These are phyloP conservation scores for Peterozyma xylosa DNA, from an alignment of 805 yeast genomes.

Conservation along the genomic window DNA sequence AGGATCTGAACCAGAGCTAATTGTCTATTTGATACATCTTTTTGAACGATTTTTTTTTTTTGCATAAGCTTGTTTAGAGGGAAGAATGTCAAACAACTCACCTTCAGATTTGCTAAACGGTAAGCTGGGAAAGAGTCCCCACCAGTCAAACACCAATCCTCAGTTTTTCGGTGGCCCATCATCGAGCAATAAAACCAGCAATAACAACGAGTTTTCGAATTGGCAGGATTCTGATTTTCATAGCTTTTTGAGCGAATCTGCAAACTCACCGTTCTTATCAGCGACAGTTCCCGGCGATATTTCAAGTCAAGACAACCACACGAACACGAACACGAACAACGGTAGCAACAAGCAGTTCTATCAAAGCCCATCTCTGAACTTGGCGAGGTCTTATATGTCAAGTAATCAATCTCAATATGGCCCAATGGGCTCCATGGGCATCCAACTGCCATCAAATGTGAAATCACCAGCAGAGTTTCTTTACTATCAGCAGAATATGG, in stretches of 20 bases:
- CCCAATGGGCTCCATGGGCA: too few species aligned
- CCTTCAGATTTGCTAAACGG: neutral
- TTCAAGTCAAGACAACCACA: neutral
- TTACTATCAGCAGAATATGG: conserved; percentile 4
- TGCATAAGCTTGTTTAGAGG: too few species aligned
- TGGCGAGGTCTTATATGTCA: neutral
- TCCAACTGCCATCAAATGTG: conserved; percentile 2
- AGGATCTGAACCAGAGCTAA: too few species aligned
- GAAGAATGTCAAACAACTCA: conserved; percentile 1
- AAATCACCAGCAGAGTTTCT: conserved; percentile 6
- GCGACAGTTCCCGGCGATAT: too few species aligned
- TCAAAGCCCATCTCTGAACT: neutral
- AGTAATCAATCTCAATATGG: too few species aligned
- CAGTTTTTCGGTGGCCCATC: neutral
- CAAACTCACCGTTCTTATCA: too few species aligned
- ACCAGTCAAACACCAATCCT: neutral
- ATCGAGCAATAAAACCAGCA: too few species aligned
- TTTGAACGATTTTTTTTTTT: too few species aligned
- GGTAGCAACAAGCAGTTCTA: neutral
- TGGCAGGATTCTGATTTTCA: conserved; percentile 8
- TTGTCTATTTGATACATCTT: too few species aligned
- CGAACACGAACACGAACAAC: neutral
- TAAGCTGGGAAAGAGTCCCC: neutral
- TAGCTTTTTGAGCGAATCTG: neutral
- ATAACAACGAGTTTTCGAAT: conserved; percentile 1